Base-by-base conservation (phyloP, 208 protist genomes). In the Crithidia fasciculata region DNA sequence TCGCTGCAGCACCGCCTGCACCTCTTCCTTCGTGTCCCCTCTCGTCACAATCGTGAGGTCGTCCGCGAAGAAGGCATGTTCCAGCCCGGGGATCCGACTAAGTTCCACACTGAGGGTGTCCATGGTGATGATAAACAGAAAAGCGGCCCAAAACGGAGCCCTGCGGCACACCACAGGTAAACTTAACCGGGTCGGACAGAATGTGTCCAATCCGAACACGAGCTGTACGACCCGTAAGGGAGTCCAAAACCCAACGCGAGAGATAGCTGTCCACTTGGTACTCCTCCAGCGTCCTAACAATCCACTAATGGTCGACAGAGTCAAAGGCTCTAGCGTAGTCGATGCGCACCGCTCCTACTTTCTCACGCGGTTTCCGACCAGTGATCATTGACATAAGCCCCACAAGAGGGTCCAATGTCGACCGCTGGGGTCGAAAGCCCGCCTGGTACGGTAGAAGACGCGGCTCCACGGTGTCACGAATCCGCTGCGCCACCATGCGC, bases 31-130 rank as follows among this genome's bases (percentile, higher is more conserved):
- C 28, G 28, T 28, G 28, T 28, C 28, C 28, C 28, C 28, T 28
- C 28, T 28, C 28, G 28, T 28, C 28, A 28, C 28, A 28, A 28
- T 28, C 1, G 76, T 71, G 7, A 75, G 56, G 49, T 81, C 68
- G 56, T 81, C 68, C 52, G 74, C 59, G 28, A 81, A 76, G 41
- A 81, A 76, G 8, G 52, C 59, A 50, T 81, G 76, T 9, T 19
- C 18, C 12, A 81, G 39, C 16, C 36, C 15, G 9, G 43, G 49
- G 9, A 76, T 61, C 49, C 40, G 3, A 12, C 53, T 18, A 10
- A 81, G 61, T 5, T 58, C 12, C 37, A 18, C 0, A 36, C 70
- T 55, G 13, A 72, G 56, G 10, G 69, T 58, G 52, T 72, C 63
- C 63, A 77, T 57, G 0, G 63, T 63, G 15, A 81, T 81, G 43